Percentiles rank a stretch among this genome's conserved stretches.
phyloP scores from a whole-genome alignment of 2,329 filamentous ascomycete genomes.

The Pleomassaria siparia region DNA sequence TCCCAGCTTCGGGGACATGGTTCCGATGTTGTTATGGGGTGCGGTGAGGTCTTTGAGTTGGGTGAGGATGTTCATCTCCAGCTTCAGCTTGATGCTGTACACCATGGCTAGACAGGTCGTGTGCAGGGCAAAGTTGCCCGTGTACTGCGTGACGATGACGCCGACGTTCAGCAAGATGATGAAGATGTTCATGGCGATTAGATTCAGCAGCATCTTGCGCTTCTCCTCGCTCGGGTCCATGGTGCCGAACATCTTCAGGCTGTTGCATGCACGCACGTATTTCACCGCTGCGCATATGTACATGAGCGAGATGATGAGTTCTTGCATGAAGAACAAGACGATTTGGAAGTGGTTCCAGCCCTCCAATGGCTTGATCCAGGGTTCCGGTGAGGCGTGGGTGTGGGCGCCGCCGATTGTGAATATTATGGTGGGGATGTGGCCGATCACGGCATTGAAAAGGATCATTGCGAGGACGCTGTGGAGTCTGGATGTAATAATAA shows the following conservation, averaged over 20 bases:
- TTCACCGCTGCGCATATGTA: constrained; percentile 57
- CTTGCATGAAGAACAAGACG: constrained; percentile 44
- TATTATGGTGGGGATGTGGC: constrained; percentile 47
- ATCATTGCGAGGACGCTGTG: constrained; percentile 56
- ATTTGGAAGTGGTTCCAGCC: constrained; percentile 37
- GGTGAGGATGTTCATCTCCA: constrained; percentile 52
- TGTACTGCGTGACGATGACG: constrained; percentile 44
- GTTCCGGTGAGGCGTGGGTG: constrained; percentile 24
- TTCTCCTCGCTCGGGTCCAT: constrained; percentile 6
- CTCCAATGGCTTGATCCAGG: constrained; percentile 15
- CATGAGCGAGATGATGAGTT: constrained; percentile 41
- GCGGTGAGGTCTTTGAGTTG: constrained; percentile 1
- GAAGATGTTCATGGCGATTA: constrained; percentile 44
- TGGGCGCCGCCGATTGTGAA: constrained; percentile 13
- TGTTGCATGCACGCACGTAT: no score
- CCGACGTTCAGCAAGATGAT: no score
- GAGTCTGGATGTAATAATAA: constrained; percentile 12
- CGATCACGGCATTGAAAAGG: constrained; percentile 52
- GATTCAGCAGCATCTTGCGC: constrained; percentile 32
- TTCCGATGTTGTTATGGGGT: background rate
- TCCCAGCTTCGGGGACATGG: background rate
- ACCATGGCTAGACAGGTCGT: constrained; percentile 43
- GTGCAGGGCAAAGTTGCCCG: constrained; percentile 42
- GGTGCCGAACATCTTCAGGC: no score
- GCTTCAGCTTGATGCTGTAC: constrained; percentile 51